These are phyloP conservation scores for Oryza longistaminata DNA, from an alignment of 176 grass and related monocot species.

Conservation along the genomic window DNA sequence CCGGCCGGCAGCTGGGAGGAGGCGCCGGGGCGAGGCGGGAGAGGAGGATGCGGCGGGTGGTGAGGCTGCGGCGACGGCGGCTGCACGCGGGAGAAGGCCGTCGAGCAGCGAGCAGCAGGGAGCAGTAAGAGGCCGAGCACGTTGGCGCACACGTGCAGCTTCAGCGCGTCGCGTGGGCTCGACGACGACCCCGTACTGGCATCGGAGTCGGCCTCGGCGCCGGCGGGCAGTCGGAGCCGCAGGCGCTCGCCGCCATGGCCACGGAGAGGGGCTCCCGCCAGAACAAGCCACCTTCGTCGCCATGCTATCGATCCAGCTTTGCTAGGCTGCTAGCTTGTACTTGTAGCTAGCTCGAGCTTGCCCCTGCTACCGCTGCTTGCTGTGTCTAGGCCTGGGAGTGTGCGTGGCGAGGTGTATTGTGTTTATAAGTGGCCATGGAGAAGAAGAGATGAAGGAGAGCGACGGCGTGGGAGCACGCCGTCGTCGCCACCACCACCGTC, in stretches of 20 bases:
- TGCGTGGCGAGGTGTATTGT: neutral
- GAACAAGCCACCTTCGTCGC: constrained; percentile 34
- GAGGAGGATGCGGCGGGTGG: no score
- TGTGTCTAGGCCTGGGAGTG: neutral
- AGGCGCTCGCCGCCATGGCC: constrained; percentile 42
- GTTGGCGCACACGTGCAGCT: constrained; percentile 46
- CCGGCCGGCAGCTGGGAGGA: no score
- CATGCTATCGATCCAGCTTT: neutral
- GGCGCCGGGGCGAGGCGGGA: no score
- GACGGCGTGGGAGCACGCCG: no score
- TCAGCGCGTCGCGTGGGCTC: constrained; percentile 40
- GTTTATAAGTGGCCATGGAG: constrained; percentile 12
- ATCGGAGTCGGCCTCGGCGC: neutral
- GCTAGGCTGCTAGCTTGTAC: no score
- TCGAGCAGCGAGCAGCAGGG: constrained; percentile 55
- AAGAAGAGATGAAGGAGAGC: neutral
- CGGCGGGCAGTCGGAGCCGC: constrained; percentile 28
- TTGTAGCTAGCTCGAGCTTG: neutral
- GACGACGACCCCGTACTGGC: neutral
- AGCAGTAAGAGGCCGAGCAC: constrained; percentile 29
- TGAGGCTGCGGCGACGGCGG: no score
- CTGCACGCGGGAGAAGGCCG: neutral
- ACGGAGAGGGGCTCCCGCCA: constrained; percentile 31
- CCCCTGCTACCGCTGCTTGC: neutral
- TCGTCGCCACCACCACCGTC: no score